A percentile compares a stretch with the other conserved stretches of the same genome.
These are phyloP conservation scores for Orbilia oligospora DNA, from an alignment of 2,329 filamentous ascomycete species.

Conservation along the genomic window DNA sequence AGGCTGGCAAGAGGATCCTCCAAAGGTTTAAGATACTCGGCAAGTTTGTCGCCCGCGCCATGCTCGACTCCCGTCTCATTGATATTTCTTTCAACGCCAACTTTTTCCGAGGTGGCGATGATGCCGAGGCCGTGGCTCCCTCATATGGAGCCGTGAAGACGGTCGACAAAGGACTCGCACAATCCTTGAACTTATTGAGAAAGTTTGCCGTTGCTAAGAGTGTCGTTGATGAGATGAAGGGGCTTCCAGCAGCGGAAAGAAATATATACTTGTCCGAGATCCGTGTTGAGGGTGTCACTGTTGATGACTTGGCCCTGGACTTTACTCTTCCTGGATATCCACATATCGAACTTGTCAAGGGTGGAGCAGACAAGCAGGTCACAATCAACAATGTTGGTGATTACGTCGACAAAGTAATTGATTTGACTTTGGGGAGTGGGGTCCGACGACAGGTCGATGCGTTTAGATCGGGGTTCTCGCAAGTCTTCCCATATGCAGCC, in stretches of 20 bases:
- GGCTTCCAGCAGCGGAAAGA: constrained; percentile 79
- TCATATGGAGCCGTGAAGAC: constrained; percentile 90
- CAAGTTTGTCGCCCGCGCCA: constrained; percentile 96
- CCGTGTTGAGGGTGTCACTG: constrained; percentile 79
- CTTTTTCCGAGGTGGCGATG: constrained; percentile 93
- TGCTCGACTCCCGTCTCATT: constrained; percentile 98
- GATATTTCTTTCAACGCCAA: constrained; percentile 97
- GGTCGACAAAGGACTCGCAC: constrained; percentile 87
- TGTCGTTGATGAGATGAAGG: constrained; percentile 80
- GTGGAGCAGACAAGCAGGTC: constrained; percentile 81
- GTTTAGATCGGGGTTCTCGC: constrained; percentile 90
- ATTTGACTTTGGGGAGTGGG: constrained; percentile 89
- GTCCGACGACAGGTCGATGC: constrained; percentile 91
- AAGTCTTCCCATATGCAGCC: constrained; percentile 95
- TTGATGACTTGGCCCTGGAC: constrained; percentile 92
- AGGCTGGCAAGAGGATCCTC: constrained; percentile 88
- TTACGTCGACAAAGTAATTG: constrained; percentile 90
- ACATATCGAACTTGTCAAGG: constrained; percentile 82
- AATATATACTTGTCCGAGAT: constrained; percentile 78
- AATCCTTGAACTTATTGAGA: constrained; percentile 87
- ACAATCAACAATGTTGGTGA: constrained; percentile 91
- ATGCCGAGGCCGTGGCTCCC: constrained; percentile 75
- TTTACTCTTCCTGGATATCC: constrained; percentile 95
- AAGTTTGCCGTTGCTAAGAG: constrained; percentile 88
- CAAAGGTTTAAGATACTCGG: constrained; percentile 93